Percentiles rank a stretch among this genome's conserved stretches.
phyloP scores from a whole-genome alignment of 169 alveolate genomes.

The Theileria parva region DNA sequence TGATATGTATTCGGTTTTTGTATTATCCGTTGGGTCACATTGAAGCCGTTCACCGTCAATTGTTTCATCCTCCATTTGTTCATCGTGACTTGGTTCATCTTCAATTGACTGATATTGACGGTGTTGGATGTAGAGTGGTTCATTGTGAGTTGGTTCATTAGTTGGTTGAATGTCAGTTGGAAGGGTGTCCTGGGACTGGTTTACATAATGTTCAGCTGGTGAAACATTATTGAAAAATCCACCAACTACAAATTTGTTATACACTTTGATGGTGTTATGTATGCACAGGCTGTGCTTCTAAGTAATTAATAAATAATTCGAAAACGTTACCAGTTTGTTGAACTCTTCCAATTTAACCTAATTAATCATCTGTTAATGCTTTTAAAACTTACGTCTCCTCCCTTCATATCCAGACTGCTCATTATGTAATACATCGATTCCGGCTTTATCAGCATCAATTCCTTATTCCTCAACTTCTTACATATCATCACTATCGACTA shows the following conservation, averaged over 20 bases:
- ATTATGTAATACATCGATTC: neutral
- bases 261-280: conserved; percentile 14
- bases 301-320: conserved; percentile 6
- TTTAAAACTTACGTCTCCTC: neutral
- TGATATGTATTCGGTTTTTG: neutral
- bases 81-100: neutral
- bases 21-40: neutral
- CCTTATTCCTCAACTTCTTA: neutral
- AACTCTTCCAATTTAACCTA: neutral
- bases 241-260: conserved; percentile 17
- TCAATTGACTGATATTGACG: neutral
- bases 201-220: neutral
- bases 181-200: neutral
- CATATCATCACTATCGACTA: neutral
- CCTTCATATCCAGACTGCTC: neutral
- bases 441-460: conserved; percentile 3
- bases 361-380: neutral
- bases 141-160: too few relatives aligned
- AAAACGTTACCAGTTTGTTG: neutral
- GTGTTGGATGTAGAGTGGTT: too few relatives aligned
- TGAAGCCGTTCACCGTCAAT: too few relatives aligned
- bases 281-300: conserved; percentile 19
- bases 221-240: conserved; percentile 23
- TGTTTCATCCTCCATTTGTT: neutral
- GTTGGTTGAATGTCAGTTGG: too few relatives aligned